Base-by-base conservation (phyloP, 2,329 filamentous ascomycete genomes). In the Fusarium lyarnte region DNA sequence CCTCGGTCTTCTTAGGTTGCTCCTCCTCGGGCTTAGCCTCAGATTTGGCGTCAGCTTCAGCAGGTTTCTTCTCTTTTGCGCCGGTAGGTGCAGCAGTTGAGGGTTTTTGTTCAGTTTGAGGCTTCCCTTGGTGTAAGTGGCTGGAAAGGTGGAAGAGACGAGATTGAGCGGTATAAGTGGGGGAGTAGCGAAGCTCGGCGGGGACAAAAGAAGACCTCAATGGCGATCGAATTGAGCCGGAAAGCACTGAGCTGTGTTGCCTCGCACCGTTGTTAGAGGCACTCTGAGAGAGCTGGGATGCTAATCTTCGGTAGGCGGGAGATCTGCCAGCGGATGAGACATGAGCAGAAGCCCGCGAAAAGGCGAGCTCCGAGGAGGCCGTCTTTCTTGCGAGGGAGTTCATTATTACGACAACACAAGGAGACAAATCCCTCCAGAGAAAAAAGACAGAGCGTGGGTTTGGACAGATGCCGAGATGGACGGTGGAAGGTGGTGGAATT, bases 251-350 rank as follows among this genome's bases (percentile, higher is more conserved):
- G 75, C 74, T 75, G 71, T 76, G 72, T 76, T 77, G 46, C 74
- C 69, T 63, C 73, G 74, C 65, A 70, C 72, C 72, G 76, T 77
- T 76, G 51, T 74, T 73, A 43, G 70, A 74, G 60, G 75, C 63
- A 66, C 71, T 76, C 52, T 77, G 78, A 33, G 79, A 78, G 63
- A 82, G 77, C 63, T 81, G 76, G 51, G 79, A 82, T 63, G 78
- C 79, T 85, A 88, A 83, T 81, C 86, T 83, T 77, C 83, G 81
- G 73, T 85, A 86, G 27, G 85, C 84, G 62, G 85, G 85, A 58
- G 84, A 83, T 81, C 83, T 85, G 79, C 83, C 81, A 71, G 81
- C 77, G 60, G 82, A 80, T 71, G 81, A 78, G 70, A 69, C 73
- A 53, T 83, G 81, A 63, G 82, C 78, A 72, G 84, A 82, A 58